These are phyloP conservation scores for Vanrija pseudolonga DNA, from an alignment of 1,284 basidiomycete species.

Conservation along the genomic window DNA sequence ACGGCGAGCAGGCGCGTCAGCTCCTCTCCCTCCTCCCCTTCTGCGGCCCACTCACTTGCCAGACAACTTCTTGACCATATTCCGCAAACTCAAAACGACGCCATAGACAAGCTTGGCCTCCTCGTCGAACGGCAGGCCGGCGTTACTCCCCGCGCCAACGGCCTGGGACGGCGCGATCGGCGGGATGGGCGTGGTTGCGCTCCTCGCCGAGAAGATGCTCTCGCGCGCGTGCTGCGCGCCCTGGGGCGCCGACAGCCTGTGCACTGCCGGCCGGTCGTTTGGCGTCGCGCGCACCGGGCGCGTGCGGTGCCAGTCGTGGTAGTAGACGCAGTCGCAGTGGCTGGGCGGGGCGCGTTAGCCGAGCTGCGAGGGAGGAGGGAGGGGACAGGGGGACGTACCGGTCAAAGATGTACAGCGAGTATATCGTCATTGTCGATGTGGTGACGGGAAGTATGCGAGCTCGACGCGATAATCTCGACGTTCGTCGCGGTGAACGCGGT, in stretches of 20 bases:
- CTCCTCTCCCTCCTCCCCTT: background rate
- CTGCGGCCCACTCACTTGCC: conserved; percentile 58
- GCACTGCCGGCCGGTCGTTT: conserved; percentile 69
- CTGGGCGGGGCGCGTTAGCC: conserved; percentile 50
- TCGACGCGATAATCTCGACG: background rate
- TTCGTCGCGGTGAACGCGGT: background rate
- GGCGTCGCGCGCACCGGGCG: conserved; percentile 66
- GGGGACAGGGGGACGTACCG: conserved; percentile 53
- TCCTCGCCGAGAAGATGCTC: conserved; percentile 31
- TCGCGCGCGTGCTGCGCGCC: conserved; percentile 13
- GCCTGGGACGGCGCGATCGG: background rate
- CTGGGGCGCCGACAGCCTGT: conserved; percentile 52
- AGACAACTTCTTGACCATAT: conserved; percentile 92
- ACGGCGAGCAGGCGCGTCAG: too few relatives aligned
- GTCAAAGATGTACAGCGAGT: conserved; percentile 86
- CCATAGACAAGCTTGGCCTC: conserved; percentile 98
- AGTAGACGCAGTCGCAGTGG: conserved; percentile 86
- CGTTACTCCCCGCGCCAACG: background rate
- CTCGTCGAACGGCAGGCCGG: conserved; percentile 82
- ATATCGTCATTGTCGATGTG: conserved; percentile 63
- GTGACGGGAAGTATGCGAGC: too few relatives aligned
- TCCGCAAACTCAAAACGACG: conserved; percentile 82
- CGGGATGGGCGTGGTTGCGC: background rate
- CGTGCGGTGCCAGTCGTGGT: conserved; percentile 87
- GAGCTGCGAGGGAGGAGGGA: background rate